Evolutionary conservation across 352 stramenopile genomes (phyloP).

Genomic region (Phytophthora pluvialis): DNA sequence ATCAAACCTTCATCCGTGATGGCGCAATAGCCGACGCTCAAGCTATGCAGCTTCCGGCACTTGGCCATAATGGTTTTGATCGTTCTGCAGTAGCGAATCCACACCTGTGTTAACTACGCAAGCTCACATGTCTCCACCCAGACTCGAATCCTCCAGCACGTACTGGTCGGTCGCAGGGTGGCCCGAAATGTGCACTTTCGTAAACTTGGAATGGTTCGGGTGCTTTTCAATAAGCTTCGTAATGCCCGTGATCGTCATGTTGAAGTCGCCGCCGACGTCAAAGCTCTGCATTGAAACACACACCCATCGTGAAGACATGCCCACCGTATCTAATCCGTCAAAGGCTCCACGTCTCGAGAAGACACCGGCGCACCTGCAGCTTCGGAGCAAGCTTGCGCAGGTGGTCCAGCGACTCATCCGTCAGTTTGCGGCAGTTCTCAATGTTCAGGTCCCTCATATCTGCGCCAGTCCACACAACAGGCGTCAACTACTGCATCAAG

Average conservation of each 20-base stretch:
- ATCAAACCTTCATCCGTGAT: conserved; percentile 89
- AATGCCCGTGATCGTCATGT: conserved; percentile 89
- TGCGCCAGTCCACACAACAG: conserved; percentile 18
- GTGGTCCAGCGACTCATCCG: conserved; percentile 76
- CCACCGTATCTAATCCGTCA: not conserved
- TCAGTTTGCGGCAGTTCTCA: conserved; percentile 91
- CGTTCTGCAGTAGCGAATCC: conserved; percentile 51
- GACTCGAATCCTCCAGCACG: not conserved
- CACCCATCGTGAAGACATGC: not conserved
- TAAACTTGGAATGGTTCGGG: conserved; percentile 90
- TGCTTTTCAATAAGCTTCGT: conserved; percentile 91
- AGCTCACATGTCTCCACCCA: too few species aligned
- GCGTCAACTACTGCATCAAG: not conserved
- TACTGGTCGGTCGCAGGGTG: conserved; percentile 87
- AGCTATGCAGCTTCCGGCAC: conserved; percentile 88
- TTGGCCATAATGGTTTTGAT: conserved; percentile 90
- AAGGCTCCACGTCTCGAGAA: not conserved
- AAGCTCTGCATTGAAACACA: conserved; percentile 59
- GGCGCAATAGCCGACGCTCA: conserved; percentile 87
- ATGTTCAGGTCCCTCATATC: conserved; percentile 90
- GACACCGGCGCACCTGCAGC: conserved; percentile 59
- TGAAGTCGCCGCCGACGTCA: conserved; percentile 88
- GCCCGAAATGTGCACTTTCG: conserved; percentile 84
- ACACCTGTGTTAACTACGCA: not conserved
- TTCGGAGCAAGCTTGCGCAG: conserved; percentile 81